Conservation (phyloP, 129 eudicot species). For the Erigeron canadensis region DNA sequence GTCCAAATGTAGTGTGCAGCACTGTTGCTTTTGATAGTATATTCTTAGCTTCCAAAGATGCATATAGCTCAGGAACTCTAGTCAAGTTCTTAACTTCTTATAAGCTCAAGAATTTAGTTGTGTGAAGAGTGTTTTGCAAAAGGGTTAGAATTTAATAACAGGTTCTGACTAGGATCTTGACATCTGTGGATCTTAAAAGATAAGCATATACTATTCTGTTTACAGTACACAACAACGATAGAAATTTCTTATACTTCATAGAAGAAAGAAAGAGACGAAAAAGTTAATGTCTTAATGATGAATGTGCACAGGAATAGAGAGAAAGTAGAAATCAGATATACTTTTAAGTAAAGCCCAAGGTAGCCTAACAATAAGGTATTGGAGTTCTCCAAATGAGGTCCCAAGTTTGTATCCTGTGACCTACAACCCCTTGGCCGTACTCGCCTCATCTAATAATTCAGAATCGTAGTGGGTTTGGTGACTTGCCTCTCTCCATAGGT, state of each 20-base stretch:
- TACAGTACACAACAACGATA: neutral
- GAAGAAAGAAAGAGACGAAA: neutral
- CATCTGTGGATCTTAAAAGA: neutral
- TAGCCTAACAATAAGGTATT: no score
- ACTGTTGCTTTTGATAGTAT: no score
- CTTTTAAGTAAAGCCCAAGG: neutral
- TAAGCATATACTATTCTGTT: neutral
- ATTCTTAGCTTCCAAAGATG: no score
- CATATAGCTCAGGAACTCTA: no score
- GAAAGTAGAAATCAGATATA: conserved; percentile 3
- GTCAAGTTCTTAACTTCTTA: no score
- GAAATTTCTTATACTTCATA: neutral
- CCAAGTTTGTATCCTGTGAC: no score
- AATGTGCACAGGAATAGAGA: neutral
- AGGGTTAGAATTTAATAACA: neutral
- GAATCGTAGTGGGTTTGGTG: no score
- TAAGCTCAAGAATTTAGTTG: no score
- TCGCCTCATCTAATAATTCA: no score
- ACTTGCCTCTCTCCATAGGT: no score
- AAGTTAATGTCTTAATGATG: conserved; percentile 1
- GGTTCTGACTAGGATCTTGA: neutral
- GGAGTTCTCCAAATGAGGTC: no score
- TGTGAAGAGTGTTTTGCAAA: neutral
- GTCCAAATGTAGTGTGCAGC: neutral
- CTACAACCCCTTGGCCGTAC: no score